Conservation (phyloP, 352 stramenopile species). For the Phytophthora syringae region DNA sequence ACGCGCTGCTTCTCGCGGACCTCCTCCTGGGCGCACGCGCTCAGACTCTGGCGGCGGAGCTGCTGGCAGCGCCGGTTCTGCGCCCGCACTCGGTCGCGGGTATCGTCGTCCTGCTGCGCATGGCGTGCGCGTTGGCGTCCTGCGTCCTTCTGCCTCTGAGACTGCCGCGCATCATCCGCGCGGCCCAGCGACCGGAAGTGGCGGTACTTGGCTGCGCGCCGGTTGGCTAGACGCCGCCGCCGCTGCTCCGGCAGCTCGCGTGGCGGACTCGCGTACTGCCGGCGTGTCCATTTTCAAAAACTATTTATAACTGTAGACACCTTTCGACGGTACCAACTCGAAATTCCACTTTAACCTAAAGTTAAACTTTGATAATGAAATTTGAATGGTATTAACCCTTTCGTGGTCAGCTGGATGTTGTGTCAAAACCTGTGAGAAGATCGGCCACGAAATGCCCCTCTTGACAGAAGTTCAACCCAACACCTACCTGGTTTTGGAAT, state of each 20-base stretch:
- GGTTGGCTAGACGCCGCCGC: conserved; percentile 58
- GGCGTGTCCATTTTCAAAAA: conserved; percentile 48
- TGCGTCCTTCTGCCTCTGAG: conserved; percentile 54
- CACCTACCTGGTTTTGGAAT: no score
- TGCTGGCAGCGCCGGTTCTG: conserved; percentile 73
- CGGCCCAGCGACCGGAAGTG: conserved; percentile 37
- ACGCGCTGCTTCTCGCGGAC: conserved; percentile 52
- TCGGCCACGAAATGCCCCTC: no score
- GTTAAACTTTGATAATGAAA: no score
- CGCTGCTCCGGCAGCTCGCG: conserved; percentile 56
- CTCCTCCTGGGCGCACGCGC: conserved; percentile 34
- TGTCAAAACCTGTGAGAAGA: no score
- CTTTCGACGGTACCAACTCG: no score
- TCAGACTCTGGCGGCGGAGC: conserved; percentile 53
- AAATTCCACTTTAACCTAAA: no score
- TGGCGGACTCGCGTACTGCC: conserved; percentile 50
- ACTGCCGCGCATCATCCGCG: conserved; percentile 4
- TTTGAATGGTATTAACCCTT: no score
- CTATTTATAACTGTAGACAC: no score
- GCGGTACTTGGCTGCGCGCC: conserved; percentile 75
- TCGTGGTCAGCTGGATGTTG: no score
- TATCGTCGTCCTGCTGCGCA: conserved; percentile 45
- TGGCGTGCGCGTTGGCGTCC: conserved; percentile 55
- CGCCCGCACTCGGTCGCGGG: conserved; percentile 47
- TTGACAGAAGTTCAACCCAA: no score